Conservation (phyloP, 2,329 filamentous ascomycete genomes). For the Teratosphaeria viscida region DNA sequence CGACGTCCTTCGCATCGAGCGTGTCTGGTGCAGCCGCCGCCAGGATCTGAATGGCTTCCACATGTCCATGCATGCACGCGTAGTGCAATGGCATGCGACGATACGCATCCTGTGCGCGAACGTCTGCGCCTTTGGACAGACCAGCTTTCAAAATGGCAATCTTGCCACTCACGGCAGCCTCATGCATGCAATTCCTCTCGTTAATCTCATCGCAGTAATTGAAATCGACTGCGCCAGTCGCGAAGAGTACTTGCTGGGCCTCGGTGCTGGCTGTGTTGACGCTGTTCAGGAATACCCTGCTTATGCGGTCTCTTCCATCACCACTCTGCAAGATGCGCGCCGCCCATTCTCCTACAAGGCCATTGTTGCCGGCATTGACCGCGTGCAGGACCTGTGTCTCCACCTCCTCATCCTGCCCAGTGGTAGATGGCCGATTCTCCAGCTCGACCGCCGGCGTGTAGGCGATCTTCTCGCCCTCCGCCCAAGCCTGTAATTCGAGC, state of each 20-base stretch:
- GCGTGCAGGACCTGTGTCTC: constrained; percentile 83
- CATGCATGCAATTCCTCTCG: constrained; percentile 89
- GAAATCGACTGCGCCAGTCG: constrained; percentile 77
- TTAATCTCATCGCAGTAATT: constrained; percentile 96
- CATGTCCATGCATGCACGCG: constrained; percentile 84
- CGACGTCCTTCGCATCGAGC: constrained; percentile 82
- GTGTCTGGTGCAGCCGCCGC: constrained; percentile 50
- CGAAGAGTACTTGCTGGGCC: constrained; percentile 64
- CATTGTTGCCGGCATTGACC: constrained; percentile 69
- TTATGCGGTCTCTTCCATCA: constrained; percentile 65
- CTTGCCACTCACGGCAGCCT: constrained; percentile 90
- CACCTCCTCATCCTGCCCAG: constrained; percentile 75
- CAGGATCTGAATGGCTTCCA: constrained; percentile 41
- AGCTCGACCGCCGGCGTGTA: constrained; percentile 35
- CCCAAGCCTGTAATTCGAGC: constrained; percentile 91
- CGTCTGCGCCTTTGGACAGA: constrained; percentile 63
- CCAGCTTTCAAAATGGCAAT: constrained; percentile 65
- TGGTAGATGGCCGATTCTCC: constrained; percentile 26
- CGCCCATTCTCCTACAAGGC: constrained; percentile 71
- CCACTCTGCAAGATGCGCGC: constrained; percentile 53
- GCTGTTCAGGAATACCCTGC: constrained; percentile 79
- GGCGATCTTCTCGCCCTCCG: constrained; percentile 86
- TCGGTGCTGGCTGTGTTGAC: constrained; percentile 75
- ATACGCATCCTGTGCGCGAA: constrained; percentile 80
- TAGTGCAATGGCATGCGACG: constrained; percentile 90